Evolutionary conservation across 2,329 filamentous ascomycete genomes (phyloP).

Genomic region (Ilyonectria robusta): DNA sequence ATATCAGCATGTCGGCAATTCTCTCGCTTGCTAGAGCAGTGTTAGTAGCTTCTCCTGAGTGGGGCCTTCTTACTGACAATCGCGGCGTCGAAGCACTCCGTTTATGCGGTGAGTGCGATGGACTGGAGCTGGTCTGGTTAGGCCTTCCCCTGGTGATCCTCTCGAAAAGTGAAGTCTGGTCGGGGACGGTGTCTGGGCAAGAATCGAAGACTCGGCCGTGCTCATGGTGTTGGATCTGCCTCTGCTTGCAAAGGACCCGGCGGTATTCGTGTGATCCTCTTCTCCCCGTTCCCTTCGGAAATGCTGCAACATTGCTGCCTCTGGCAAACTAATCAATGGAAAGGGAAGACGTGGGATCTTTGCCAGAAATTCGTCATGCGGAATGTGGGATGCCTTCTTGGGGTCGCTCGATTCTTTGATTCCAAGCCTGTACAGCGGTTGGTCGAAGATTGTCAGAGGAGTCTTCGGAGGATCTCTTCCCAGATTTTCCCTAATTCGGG

Average conservation of each 20-base stretch:
- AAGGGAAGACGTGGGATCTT: constrained; percentile 52
- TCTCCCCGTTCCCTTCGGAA: constrained; percentile 52
- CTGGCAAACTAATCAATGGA: constrained; percentile 55
- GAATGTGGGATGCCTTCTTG: constrained; percentile 33
- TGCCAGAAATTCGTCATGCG: constrained; percentile 42
- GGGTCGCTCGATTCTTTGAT: constrained; percentile 26
- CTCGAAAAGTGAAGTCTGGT: constrained; percentile 29
- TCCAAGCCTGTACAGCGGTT: constrained; percentile 40
- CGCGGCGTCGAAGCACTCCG: constrained; percentile 24
- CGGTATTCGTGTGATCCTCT: constrained; percentile 54
- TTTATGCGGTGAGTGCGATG: constrained; percentile 30
- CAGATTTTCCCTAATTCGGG: constrained; percentile 44
- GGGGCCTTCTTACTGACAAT: constrained; percentile 36
- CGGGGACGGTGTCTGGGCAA: constrained; percentile 48
- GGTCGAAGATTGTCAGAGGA: constrained; percentile 42
- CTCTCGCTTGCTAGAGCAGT: constrained; percentile 39
- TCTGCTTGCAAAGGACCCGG: constrained; percentile 47
- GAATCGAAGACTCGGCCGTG: constrained; percentile 46
- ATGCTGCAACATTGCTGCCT: constrained; percentile 54
- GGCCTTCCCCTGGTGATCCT: constrained; percentile 6
- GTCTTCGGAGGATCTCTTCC: constrained; percentile 42
- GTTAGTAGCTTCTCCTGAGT: constrained; percentile 7
- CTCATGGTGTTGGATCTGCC: constrained; percentile 50
- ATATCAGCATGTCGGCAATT: constrained; percentile 42
- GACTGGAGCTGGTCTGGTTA: constrained; percentile 35